These are phyloP conservation scores for Annulohypoxylon stygium DNA, from an alignment of 495 filamentous ascomycete species.

Conservation along the genomic window DNA sequence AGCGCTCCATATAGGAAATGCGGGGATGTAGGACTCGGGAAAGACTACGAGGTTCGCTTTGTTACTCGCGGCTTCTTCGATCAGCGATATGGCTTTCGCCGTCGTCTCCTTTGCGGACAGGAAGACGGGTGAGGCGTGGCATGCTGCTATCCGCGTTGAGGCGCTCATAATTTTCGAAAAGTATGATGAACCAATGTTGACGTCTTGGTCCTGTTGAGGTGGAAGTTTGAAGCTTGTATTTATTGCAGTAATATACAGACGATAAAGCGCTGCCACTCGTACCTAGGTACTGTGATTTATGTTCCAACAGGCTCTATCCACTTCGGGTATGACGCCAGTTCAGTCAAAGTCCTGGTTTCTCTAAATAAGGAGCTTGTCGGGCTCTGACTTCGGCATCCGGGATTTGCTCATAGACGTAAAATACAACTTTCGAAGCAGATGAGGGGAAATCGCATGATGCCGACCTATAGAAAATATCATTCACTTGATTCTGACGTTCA, in stretches of 20 bases:
- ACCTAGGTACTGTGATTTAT: too few species aligned
- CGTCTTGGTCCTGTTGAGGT: background rate
- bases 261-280: too few species aligned
- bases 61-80: conserved; percentile 55
- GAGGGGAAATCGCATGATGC: conserved; percentile 43
- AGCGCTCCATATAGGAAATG: conserved; percentile 55
- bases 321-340: background rate
- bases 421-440: conserved; percentile 9
- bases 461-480: conserved; percentile 11
- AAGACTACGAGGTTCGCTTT: conserved; percentile 60
- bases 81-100: conserved; percentile 55
- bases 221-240: too few species aligned
- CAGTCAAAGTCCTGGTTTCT: background rate
- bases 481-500: background rate
- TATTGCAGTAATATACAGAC: too few species aligned
- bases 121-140: conserved; percentile 56
- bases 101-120: conserved; percentile 54
- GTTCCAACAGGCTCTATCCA: background rate
- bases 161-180: conserved; percentile 14
- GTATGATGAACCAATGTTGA: background rate
- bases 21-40: conserved; percentile 61
- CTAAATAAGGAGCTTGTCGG: conserved; percentile 24
- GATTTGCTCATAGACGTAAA: conserved; percentile 31
- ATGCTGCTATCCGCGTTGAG: conserved; percentile 47
- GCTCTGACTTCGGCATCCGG: conserved; percentile 42